Evolutionary conservation across 768 basidiomycete genomes (phyloP).

Genomic region (Lactarius deliciosus): DNA sequence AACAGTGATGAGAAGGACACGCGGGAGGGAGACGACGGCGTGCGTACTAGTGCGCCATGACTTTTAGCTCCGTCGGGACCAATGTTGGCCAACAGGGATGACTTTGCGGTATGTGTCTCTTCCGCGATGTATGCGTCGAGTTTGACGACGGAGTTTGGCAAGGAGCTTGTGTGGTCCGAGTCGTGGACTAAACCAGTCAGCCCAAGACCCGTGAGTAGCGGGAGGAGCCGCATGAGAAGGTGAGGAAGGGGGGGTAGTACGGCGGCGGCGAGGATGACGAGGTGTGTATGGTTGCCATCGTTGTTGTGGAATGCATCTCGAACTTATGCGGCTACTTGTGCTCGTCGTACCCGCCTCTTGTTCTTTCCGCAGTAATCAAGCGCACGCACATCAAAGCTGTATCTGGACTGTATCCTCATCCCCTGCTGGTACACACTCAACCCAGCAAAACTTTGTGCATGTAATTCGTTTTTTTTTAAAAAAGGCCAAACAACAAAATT

Average conservation of each 20-base stretch:
- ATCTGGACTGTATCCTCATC: too few relatives aligned
- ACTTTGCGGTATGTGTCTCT: conserved; percentile 59
- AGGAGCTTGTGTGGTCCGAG: neutral
- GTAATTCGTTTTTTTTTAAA: neutral
- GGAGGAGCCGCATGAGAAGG: conserved; percentile 34
- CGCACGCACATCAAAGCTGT: too few relatives aligned
- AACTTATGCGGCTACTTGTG: neutral
- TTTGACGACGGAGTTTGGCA: conserved; percentile 1
- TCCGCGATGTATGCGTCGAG: conserved; percentile 51
- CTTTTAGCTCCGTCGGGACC: conserved; percentile 55
- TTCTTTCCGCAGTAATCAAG: too few relatives aligned
- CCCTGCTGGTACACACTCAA: neutral
- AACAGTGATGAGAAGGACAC: neutral
- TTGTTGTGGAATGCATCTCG: neutral
- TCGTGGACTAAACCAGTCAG: conserved; percentile 32
- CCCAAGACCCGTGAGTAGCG: conserved; percentile 34
- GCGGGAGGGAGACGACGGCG: neutral
- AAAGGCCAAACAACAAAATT: neutral
- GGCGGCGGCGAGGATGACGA: neutral
- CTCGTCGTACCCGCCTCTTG: too few relatives aligned
- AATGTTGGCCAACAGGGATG: conserved; percentile 67
- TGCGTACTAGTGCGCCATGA: conserved; percentile 48
- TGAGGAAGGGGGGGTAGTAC: neutral
- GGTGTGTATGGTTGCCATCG: neutral
- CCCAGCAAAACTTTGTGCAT: neutral